These are phyloP conservation scores for Huntiella moniliformis DNA, from an alignment of 2,329 filamentous ascomycete genomes.

Conservation along the genomic window DNA sequence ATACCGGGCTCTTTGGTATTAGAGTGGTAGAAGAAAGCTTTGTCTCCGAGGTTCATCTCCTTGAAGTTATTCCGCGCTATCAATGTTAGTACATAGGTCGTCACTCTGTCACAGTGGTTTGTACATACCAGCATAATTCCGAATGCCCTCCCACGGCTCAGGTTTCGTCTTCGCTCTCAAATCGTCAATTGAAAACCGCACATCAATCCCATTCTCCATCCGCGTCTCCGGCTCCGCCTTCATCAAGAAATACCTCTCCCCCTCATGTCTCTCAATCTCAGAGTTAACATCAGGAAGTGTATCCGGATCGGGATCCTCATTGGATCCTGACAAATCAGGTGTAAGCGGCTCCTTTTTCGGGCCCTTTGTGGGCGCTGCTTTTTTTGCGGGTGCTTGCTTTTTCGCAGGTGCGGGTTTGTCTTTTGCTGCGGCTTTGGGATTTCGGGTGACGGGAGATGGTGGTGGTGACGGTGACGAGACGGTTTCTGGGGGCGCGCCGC, in stretches of 20 bases:
- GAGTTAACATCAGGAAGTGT: constrained; percentile 22
- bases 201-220: constrained; percentile 69
- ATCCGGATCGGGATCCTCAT: constrained; percentile 18
- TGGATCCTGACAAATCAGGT: constrained; percentile 5
- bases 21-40: constrained; percentile 94
- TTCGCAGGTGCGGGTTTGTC: background rate
- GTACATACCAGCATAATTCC: constrained; percentile 27
- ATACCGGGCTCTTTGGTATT: constrained; percentile 83
- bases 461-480: background rate
- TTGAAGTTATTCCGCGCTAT: constrained; percentile 72
- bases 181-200: constrained; percentile 90
- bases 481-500: background rate
- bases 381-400: background rate
- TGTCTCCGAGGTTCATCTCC: constrained; percentile 76
- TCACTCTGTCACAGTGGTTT: no score
- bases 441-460: background rate
- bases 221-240: constrained; percentile 80
- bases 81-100: background rate
- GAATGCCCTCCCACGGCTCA: constrained; percentile 73
- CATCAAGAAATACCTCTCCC: constrained; percentile 53
- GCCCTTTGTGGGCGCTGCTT: background rate
- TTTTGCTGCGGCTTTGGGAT: background rate
- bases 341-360: constrained; percentile 5
- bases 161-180: constrained; percentile 51
- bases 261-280: constrained; percentile 22